A percentile compares a stretch with the other conserved stretches of the same genome.
Conservation (phyloP, 768 basidiomycete species). For the Tephrocybe sp. region DNA sequence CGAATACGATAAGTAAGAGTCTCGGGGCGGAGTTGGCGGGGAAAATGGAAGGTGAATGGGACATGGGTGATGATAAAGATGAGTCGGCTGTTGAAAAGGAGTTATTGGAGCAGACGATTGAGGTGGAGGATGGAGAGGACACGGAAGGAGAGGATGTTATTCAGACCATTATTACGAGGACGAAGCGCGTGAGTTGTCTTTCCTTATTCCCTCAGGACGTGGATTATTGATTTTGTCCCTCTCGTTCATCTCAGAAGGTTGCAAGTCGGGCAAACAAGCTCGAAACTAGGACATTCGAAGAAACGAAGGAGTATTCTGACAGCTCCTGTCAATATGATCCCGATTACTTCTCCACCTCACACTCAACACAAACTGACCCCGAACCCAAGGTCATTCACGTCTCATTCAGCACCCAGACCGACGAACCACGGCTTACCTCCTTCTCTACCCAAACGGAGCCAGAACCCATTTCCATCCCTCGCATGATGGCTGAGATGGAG, state of each 20-base stretch:
- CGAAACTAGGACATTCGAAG: constrained; percentile 45
- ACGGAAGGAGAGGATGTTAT: constrained; percentile 74
- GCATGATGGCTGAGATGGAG: constrained; percentile 50
- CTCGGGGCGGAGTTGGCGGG: constrained; percentile 70
- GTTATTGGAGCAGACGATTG: constrained; percentile 27
- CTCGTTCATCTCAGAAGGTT: constrained; percentile 51
- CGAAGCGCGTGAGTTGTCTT: constrained; percentile 54
- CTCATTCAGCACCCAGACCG: constrained; percentile 59
- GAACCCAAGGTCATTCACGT: constrained; percentile 44
- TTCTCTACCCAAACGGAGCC: constrained; percentile 32
- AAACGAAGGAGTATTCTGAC: constrained; percentile 75
- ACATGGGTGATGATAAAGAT: constrained; percentile 33
- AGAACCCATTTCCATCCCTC: constrained; percentile 31
- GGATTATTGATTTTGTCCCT: constrained; percentile 9
- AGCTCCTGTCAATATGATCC: constrained; percentile 69
- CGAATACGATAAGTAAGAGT: constrained; percentile 66
- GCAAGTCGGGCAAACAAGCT: constrained; percentile 54
- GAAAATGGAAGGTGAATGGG: constrained; percentile 51
- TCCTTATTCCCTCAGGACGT: constrained; percentile 6
- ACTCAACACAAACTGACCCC: constrained; percentile 60
- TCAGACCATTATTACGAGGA: constrained; percentile 87
- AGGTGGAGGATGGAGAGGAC: constrained; percentile 44
- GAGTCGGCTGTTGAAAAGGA: constrained; percentile 35
- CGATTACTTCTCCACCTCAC: constrained; percentile 43
- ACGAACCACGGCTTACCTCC: constrained; percentile 27